Evolutionary conservation across 768 basidiomycete species (phyloP).

Genomic region (Auriscalpium microsporum): DNA sequence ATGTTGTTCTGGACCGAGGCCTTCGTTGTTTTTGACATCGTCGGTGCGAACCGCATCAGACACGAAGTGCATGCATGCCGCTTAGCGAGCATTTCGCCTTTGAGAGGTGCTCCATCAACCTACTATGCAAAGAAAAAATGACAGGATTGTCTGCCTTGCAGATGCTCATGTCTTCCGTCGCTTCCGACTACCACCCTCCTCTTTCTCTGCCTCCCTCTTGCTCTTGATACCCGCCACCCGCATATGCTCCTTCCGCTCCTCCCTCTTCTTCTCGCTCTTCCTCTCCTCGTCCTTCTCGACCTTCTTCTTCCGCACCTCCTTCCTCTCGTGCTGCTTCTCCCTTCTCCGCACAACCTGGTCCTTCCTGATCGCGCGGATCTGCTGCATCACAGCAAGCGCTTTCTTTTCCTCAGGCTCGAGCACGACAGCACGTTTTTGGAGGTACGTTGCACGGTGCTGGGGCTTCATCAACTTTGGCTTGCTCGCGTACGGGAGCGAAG

Average conservation of each 20-base stretch:
- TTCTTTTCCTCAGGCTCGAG: slow-evolving; percentile 94
- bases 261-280: slow-evolving; percentile 62
- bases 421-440: slow-evolving; percentile 91
- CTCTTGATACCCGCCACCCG: slow-evolving; percentile 58
- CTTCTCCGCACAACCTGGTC: slow-evolving; percentile 73
- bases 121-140: too few relatives aligned
- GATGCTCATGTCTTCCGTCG: slow-evolving; percentile 33
- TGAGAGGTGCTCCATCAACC: too few relatives aligned
- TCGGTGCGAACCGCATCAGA: too few relatives aligned
- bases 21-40: too few relatives aligned
- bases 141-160: too few relatives aligned
- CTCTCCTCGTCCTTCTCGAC: slow-evolving; percentile 57
- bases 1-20: too few relatives aligned
- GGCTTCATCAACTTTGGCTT: slow-evolving; percentile 81
- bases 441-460: slow-evolving; percentile 71
- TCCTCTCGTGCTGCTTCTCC: slow-evolving; percentile 82
- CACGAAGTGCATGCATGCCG: too few relatives aligned
- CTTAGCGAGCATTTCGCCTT: too few relatives aligned
- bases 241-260: slow-evolving; percentile 74
- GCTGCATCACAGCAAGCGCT: slow-evolving; percentile 84
- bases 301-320: slow-evolving; percentile 60
- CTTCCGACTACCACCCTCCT: slow-evolving; percentile 52
- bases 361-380: slow-evolving; percentile 86
- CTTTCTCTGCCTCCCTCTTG: slow-evolving; percentile 53
- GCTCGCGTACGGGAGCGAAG: slow-evolving; percentile 81